Evolutionary conservation across 768 basidiomycete genomes (phyloP).

Genomic region (Kwoniella newhampshirensis): DNA sequence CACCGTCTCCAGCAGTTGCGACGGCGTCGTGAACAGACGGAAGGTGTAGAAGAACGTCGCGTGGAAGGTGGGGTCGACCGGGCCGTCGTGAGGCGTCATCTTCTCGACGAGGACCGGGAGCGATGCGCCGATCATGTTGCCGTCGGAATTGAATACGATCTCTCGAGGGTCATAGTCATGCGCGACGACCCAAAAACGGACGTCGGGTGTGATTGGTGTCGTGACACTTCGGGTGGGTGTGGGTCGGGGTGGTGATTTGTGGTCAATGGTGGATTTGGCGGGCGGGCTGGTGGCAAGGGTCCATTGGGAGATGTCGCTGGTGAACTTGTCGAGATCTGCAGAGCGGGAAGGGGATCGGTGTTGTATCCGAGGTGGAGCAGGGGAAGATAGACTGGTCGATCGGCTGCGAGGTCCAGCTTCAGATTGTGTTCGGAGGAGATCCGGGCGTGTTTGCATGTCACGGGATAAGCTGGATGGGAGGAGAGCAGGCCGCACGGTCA

Average conservation of each 20-base stretch:
- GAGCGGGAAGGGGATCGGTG: slow-evolving; percentile 48
- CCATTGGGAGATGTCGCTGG: slow-evolving; percentile 25
- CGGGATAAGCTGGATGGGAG: too few relatives aligned
- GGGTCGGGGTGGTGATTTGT: slow-evolving; percentile 5
- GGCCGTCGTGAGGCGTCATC: slow-evolving; percentile 90
- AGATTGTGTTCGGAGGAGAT: slow-evolving; percentile 13
- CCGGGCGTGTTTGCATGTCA: background rate
- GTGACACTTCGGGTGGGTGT: slow-evolving; percentile 22
- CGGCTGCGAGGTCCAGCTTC: slow-evolving; percentile 28
- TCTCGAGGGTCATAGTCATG: slow-evolving; percentile 80
- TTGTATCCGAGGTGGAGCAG: slow-evolving; percentile 36
- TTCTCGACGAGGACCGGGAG: slow-evolving; percentile 88
- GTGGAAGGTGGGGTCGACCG: slow-evolving; percentile 82
- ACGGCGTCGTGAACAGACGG: slow-evolving; percentile 79
- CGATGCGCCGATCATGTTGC: slow-evolving; percentile 85
- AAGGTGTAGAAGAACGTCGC: slow-evolving; percentile 94
- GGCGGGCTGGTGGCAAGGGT: too few relatives aligned
- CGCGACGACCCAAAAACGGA: slow-evolving; percentile 45
- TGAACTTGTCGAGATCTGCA: slow-evolving; percentile 48
- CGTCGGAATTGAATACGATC: slow-evolving; percentile 85
- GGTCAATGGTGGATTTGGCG: background rate
- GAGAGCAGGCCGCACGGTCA: slow-evolving; percentile 58
- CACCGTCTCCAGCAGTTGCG: slow-evolving; percentile 71
- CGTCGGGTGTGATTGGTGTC: slow-evolving; percentile 40
- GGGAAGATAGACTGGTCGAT: slow-evolving; percentile 43